Evolutionary conservation across 139 green algal genomes (phyloP).

Genomic region (Closterium sp.): DNA sequence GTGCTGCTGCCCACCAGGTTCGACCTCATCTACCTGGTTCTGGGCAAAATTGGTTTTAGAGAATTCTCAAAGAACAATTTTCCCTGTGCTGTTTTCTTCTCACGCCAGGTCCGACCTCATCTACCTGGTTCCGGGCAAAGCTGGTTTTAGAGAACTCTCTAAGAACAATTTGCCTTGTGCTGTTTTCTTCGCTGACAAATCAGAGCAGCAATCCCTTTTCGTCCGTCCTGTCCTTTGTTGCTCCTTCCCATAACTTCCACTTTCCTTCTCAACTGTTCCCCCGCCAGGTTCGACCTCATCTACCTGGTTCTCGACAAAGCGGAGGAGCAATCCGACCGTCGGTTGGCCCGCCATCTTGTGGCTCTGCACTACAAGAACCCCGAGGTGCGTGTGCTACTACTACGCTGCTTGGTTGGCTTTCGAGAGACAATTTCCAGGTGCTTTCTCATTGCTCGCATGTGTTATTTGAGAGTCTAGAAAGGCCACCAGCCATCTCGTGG

Average conservation of each 20-base stretch:
- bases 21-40: conserved; percentile 92
- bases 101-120: neutral
- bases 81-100: neutral
- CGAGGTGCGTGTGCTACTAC: neutral
- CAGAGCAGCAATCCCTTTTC: no score
- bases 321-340: conserved; percentile 75
- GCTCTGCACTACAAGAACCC: conserved; percentile 73
- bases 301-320: conserved; percentile 92
- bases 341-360: conserved; percentile 87
- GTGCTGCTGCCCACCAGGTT: conserved; percentile 39
- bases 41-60: no score
- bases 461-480: neutral
- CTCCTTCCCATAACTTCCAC: conserved; percentile 95
- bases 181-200: no score
- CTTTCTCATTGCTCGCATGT: no score
- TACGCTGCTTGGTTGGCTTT: no score
- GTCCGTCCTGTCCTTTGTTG: conserved; percentile 23
- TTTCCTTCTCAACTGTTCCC: neutral
- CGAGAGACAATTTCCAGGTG: no score
- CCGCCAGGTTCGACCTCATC: conserved; percentile 82
- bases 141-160: no score
- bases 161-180: no score
- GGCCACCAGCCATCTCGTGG: conserved; percentile 76
- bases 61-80: no score
- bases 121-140: neutral